Conservation (phyloP, 2,329 filamentous ascomycete genomes). For the Colletotrichum salicis region DNA sequence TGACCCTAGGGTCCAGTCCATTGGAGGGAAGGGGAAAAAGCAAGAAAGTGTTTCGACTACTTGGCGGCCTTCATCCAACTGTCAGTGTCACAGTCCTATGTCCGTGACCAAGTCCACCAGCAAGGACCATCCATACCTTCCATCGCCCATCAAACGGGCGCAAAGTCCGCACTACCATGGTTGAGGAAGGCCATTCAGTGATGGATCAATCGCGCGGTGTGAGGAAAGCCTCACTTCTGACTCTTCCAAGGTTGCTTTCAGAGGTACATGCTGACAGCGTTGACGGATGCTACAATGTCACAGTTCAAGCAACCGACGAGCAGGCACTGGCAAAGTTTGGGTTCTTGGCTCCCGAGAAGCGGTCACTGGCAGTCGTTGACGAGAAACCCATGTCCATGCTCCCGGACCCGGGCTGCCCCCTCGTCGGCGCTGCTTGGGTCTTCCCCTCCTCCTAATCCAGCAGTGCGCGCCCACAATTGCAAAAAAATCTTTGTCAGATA, state of each 20-base stretch:
- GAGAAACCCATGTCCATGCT: constrained; percentile 30
- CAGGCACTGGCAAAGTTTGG: neutral
- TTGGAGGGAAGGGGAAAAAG: neutral
- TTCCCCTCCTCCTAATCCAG: constrained; percentile 5
- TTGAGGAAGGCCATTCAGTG: neutral
- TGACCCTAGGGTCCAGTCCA: too few relatives aligned
- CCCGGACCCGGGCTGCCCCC: constrained; percentile 18
- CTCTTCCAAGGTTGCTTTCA: neutral
- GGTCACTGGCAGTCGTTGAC: constrained; percentile 18
- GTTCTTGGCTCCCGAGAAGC: constrained; percentile 17
- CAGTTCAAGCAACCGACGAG: neutral
- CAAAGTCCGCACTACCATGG: neutral
- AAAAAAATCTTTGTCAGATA: constrained; percentile 30
- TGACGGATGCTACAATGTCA: neutral
- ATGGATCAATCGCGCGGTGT: neutral
- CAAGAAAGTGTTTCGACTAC: constrained; percentile 1
- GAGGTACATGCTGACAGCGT: neutral
- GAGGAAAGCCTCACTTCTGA: constrained; percentile 7
- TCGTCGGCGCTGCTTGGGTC: neutral
- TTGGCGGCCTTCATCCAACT: neutral
- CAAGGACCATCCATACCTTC: neutral
- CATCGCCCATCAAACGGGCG: neutral
- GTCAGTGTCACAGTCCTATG: constrained; percentile 9
- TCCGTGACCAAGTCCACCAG: neutral
- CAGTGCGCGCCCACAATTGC: neutral